Evolutionary conservation across 768 basidiomycete species (phyloP).

Genomic region (Amanita pseudoporphyria): DNA sequence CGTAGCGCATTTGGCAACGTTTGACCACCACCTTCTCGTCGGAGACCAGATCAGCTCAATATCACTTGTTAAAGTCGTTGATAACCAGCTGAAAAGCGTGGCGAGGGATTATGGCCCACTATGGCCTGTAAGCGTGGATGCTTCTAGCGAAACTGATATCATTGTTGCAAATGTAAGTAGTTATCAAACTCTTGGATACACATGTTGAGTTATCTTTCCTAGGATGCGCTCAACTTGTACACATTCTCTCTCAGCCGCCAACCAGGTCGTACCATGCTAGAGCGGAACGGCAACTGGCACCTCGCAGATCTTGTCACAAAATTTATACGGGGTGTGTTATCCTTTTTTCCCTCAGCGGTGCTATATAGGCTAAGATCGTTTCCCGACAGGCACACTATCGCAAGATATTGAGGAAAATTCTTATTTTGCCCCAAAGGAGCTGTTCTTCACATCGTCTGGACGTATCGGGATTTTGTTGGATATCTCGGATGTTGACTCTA

Average conservation of each 20-base stretch:
- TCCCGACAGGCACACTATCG: slow-evolving; percentile 42
- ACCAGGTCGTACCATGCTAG: slow-evolving; percentile 36
- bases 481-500: slow-evolving; percentile 32
- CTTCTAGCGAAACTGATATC: slow-evolving; percentile 41
- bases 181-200: slow-evolving; percentile 1
- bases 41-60: slow-evolving; percentile 80
- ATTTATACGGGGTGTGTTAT: slow-evolving; percentile 50
- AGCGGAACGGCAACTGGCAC: slow-evolving; percentile 61
- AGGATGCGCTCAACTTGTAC: slow-evolving; percentile 64
- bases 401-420: slow-evolving; percentile 31
- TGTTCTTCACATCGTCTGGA: slow-evolving; percentile 75
- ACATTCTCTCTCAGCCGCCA: slow-evolving; percentile 43
- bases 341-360: background rate
- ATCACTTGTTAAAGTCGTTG: slow-evolving; percentile 48
- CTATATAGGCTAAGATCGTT: slow-evolving; percentile 3
- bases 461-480: slow-evolving; percentile 68
- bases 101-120: slow-evolving; percentile 71
- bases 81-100: slow-evolving; percentile 36
- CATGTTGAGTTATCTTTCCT: slow-evolving; percentile 3
- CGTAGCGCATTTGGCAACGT: slow-evolving; percentile 54
- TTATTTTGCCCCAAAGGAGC: slow-evolving; percentile 42
- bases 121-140: slow-evolving; percentile 62
- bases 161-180: slow-evolving; percentile 70
- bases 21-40: slow-evolving; percentile 43
- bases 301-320: slow-evolving; percentile 72